These are phyloP conservation scores for Phytophthora fragariaefolia DNA, from an alignment of 352 stramenopile species.

Conservation along the genomic window DNA sequence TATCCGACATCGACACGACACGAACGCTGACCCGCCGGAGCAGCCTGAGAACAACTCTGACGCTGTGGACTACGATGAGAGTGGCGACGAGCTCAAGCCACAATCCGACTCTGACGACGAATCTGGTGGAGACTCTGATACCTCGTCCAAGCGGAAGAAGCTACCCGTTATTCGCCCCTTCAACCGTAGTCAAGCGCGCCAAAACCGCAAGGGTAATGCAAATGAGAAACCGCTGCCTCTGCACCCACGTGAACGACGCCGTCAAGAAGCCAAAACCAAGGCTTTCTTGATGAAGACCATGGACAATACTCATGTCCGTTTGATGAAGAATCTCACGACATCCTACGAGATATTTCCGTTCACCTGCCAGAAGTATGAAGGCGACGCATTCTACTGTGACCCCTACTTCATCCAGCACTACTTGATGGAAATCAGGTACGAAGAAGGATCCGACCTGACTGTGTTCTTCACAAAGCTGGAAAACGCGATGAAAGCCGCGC, in stretches of 20 bases:
- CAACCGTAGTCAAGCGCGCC: neutral
- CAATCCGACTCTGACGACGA: neutral
- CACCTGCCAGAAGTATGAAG: neutral
- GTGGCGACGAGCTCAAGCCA: neutral
- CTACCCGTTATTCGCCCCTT: neutral
- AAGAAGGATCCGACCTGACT: neutral
- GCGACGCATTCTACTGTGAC: neutral
- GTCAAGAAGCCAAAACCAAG: conserved; percentile 25
- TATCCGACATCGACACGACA: neutral
- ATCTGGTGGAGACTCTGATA: neutral
- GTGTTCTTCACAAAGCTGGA: neutral
- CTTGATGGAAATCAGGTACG: neutral
- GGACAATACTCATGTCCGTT: conserved; percentile 14
- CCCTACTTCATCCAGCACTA: neutral
- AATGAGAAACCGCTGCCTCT: neutral
- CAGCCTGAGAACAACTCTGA: neutral
- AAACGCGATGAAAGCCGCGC: neutral
- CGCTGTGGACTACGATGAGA: neutral
- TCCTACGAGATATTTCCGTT: neutral
- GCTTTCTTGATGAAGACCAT: conserved; percentile 32
- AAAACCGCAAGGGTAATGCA: neutral
- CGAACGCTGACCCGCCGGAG: neutral
- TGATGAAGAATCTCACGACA: conserved; percentile 19
- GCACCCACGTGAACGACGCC: neutral
- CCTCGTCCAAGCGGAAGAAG: neutral